A percentile compares a stretch with the other conserved stretches of the same genome.
These are phyloP conservation scores for Boletus fagicola DNA, from an alignment of 768 basidiomycete species.

Conservation along the genomic window DNA sequence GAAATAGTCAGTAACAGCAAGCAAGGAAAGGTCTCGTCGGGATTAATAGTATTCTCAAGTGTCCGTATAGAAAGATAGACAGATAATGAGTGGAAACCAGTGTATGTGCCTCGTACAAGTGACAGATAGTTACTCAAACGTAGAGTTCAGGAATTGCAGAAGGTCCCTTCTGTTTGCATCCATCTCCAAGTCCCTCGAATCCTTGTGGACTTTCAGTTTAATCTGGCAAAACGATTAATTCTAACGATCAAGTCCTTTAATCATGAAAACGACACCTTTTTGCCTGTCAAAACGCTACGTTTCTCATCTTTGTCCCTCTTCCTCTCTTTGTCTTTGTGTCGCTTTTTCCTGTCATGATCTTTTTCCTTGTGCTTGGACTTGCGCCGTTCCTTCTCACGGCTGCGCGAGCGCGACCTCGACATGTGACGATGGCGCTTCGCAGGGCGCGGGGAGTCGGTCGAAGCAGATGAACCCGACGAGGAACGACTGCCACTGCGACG, in stretches of 20 bases:
- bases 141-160: slow-evolving; percentile 55
- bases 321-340: slow-evolving; percentile 35
- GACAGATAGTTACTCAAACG: slow-evolving; percentile 30
- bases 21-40: not conserved
- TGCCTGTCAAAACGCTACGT: slow-evolving; percentile 58
- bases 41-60: not conserved
- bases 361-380: slow-evolving; percentile 27
- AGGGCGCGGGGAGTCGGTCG: slow-evolving; percentile 12
- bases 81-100: not conserved
- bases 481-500: slow-evolving; percentile 18
- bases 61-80: not conserved
- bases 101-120: not conserved
- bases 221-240: slow-evolving; percentile 38
- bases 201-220: slow-evolving; percentile 62
- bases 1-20: not conserved
- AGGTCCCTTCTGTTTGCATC: slow-evolving; percentile 55
- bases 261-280: slow-evolving; percentile 43
- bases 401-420: slow-evolving; percentile 32
- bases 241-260: not conserved
- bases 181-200: slow-evolving; percentile 52
- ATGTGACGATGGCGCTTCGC: slow-evolving; percentile 17
- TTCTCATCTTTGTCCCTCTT: slow-evolving; percentile 45
- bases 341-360: slow-evolving; percentile 38
- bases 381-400: slow-evolving; percentile 25
- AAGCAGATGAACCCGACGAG: slow-evolving; percentile 18